Evolutionary conservation across 139 green algal species (phyloP), one percentile per base, ranked within the genome.

Genomic region (Asterochloris sp.): DNA sequence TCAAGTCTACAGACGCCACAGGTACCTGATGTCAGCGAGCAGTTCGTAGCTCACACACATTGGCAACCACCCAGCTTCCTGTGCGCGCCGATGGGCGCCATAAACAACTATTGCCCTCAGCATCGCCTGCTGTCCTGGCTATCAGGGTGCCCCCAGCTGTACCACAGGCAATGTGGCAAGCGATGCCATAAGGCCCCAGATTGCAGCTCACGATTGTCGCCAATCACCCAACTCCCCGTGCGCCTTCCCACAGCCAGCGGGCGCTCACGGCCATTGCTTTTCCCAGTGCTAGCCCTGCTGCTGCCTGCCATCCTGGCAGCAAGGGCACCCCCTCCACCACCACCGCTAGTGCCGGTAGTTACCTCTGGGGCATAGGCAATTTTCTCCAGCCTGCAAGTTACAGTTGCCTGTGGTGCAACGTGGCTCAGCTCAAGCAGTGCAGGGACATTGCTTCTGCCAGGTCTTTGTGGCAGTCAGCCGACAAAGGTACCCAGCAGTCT

Each of bases 251-350:
- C 47, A 62, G n/a, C 19, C 38, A 38, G n/a, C 62, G 61, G 68
- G 24, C 21, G 54, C 10, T 54, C 60, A 38, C 66, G 16, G 47
- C 38, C 68, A 0, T 0, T 13, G 24, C 68, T 17, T 19, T 28
- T 77, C 60, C 64, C 80, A 28, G 54, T 66, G 13, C 64, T 74
- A n/a, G 28, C 71, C 19, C n/a, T 69, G 63, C 66, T 80, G 80
- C 83, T 78, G 0, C 61, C 71, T 8, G 80, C 81, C 69, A 86
- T 84, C 19, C 88, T 71, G 0, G 88, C 88, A 27, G 85, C 85
- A 16, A 83, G 82, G 11, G 80, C 81, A 0, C 81, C 79, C 71
- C 87, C 83, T 26, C 87, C 74, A 28, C 88, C 85, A 13, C 78
- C 74, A 68, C 85, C 83, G 47, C 86, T 62, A 82, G 27, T 38